Conservation (phyloP, 2,329 filamentous ascomycete species). For the Beauveria australis region DNA sequence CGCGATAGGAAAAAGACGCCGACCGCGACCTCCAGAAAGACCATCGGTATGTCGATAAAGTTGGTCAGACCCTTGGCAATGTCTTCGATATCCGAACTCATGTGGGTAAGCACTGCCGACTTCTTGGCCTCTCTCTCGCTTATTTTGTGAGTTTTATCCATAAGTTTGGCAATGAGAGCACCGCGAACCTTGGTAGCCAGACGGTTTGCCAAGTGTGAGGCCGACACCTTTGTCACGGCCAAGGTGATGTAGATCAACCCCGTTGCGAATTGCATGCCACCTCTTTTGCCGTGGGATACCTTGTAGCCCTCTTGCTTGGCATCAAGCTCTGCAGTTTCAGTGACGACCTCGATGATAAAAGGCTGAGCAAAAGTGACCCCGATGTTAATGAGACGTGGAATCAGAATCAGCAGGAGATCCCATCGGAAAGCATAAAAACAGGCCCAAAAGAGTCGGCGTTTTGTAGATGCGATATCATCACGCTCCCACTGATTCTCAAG, state of each 20-base stretch:
- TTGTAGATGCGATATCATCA: neutral
- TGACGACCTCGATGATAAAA: neutral
- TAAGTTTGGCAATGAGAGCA: constrained; percentile 35
- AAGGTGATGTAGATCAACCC: neutral
- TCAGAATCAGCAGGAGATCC: neutral
- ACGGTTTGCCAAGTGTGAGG: constrained; percentile 11
- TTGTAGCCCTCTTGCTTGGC: neutral
- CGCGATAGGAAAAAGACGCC: neutral
- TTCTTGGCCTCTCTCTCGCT: constrained; percentile 22
- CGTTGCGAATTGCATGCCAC: neutral
- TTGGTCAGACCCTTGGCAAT: neutral
- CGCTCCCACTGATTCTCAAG: neutral
- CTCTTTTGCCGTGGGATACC: neutral
- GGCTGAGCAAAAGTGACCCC: neutral
- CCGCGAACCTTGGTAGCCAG: constrained; percentile 24
- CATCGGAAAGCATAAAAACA: neutral
- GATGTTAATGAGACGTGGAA: neutral
- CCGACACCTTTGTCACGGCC: neutral
- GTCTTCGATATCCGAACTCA: constrained; percentile 5
- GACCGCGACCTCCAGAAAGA: neutral
- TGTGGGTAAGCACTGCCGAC: neutral
- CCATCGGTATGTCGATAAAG: neutral
- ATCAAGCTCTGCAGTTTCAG: neutral
- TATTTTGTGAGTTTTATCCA: constrained; percentile 32
- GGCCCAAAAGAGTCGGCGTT: neutral